Evolutionary conservation across 176 grass and related monocot genomes (phyloP).

Genomic region (Triticum monococcum): DNA sequence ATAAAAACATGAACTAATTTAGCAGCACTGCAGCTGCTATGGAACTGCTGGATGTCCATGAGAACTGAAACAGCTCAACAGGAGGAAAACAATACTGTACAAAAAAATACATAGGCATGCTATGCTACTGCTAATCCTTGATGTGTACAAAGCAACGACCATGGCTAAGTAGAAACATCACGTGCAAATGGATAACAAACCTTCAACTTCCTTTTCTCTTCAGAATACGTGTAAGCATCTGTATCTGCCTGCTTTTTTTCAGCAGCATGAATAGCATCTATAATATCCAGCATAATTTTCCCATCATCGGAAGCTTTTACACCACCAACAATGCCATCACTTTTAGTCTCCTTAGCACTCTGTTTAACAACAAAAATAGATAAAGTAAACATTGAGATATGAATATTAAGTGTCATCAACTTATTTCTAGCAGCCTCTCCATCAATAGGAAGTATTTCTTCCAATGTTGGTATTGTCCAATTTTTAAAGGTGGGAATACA

Average conservation of each 20-base stretch:
- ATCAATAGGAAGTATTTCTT: background rate
- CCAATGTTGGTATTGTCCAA: background rate
- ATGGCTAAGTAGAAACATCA: conserved; percentile 13
- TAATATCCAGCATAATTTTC: conserved; percentile 72
- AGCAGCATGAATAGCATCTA: conserved; percentile 93
- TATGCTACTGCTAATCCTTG: background rate
- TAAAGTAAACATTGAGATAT: conserved; percentile 8
- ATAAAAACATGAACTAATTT: background rate
- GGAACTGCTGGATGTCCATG: background rate
- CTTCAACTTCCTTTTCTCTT: conserved; percentile 98
- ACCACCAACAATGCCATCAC: conserved; percentile 27
- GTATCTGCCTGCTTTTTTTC: conserved; percentile 90
- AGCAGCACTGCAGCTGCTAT: background rate
- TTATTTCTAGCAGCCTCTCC: conserved; percentile 1
- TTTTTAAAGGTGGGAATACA: conserved; percentile 21
- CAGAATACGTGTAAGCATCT: conserved; percentile 87
- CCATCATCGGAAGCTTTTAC: conserved; percentile 49
- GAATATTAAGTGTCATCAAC: background rate
- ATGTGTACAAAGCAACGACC: conserved; percentile 7
- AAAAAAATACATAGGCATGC: background rate
- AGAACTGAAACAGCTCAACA: background rate
- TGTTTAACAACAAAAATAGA: conserved; percentile 12
- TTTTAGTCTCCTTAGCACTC: conserved; percentile 38
- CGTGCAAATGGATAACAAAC: conserved; percentile 44
- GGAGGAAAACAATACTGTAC: background rate